Evolutionary conservation across 495 filamentous ascomycete genomes (phyloP), one percentile per base, ranked within the genome.

Genomic region (Penicillium turbatum): DNA sequence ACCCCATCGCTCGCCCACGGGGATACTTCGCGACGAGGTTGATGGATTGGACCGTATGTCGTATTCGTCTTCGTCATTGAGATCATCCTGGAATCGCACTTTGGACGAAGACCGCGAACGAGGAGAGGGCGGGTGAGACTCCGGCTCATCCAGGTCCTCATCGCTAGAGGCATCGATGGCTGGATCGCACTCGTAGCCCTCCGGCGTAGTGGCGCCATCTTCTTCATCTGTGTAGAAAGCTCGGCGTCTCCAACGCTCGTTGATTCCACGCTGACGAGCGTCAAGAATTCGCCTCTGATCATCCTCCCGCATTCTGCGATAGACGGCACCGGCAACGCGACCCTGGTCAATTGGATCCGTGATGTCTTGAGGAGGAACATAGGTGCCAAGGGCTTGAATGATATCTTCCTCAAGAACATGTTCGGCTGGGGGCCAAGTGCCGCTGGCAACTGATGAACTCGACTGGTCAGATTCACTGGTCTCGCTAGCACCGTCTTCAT

Each of bases 101-200:
- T 89, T 91, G 16, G 88, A 91, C 2, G 88, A 92, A 3, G 89
- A 92, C 38, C 88, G 79, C 12, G 89, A 92, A n/a, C 84, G 82
- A 9, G 82, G 74, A n/a, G 82, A 79, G 4, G 78, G 71, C 15
- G 78, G 77, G 21, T 72, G 77, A 6, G 73, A 76, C 31, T 74
- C 72, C 40, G 72, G 69, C 43, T 79, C 56, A 30, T 72, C 75
- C 7, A 60, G 38, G 6, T 70, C 68, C 9, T 63, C 67, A 50
- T 69, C 67, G 16, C 62, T 70, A 6, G 51, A 38, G 19, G 67
- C 66, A 35, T 73, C 66, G n/a, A 82, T 64, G 53, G 84, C 80
- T 5, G 83, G 75, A n/a, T 85, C 79, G n/a, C 81, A 80, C 32
- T 81, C 71, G 68, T 82, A 87, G 24, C 81, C 84, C n/a, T 78